These are phyloP conservation scores for Comarum palustre DNA, from an alignment of 306 rosid species.

Conservation along the genomic window DNA sequence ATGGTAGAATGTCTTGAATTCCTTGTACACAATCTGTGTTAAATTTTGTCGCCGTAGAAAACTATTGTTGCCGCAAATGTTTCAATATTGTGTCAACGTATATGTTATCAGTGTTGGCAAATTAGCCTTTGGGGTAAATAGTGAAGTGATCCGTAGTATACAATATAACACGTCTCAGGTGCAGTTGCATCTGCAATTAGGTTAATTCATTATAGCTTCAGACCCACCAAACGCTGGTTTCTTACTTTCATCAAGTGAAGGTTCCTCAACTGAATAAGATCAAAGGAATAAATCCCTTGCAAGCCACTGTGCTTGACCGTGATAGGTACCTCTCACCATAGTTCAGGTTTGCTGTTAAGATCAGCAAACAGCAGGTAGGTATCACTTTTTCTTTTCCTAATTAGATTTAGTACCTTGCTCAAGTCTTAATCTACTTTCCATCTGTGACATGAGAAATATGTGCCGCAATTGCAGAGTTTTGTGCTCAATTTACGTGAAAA, in stretches of 20 bases:
- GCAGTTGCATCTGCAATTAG: neutral
- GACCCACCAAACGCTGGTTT: neutral
- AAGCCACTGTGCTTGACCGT: neutral
- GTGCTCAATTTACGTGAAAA: too few species aligned
- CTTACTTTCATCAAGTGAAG: neutral
- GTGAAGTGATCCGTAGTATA: neutral
- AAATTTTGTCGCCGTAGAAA: neutral
- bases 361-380: conserved; percentile 18
- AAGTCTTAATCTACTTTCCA: neutral
- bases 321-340: conserved; percentile 29
- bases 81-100: neutral
- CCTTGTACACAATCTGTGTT: neutral
- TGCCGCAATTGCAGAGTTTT: neutral
- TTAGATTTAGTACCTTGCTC: neutral
- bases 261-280: neutral
- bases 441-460: neutral
- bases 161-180: neutral
- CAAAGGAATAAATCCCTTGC: neutral
- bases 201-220: neutral
- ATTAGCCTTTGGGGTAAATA: neutral
- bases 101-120: neutral
- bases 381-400: neutral
- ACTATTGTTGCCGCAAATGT: neutral
- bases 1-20: neutral
- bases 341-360: conserved; percentile 32